Percentiles rank a stretch among this genome's conserved stretches.
Conservation (phyloP, 1,284 basidiomycete genomes). For the Caloboletus firmus region DNA sequence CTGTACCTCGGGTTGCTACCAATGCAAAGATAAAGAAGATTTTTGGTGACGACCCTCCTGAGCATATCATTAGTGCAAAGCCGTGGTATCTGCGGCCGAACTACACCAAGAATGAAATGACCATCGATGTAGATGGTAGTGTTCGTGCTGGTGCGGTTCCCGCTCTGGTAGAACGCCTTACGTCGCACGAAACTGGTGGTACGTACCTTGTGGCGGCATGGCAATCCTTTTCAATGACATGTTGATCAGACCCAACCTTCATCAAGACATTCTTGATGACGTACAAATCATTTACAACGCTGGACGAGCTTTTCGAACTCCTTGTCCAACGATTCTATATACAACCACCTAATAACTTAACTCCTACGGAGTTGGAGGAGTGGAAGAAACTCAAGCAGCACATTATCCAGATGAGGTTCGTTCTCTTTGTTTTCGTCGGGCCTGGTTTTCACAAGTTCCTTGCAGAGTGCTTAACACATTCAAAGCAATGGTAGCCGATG, state of each 20-base stretch:
- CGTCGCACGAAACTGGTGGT: conserved; percentile 86
- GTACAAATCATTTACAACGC: conserved; percentile 91
- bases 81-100: conserved; percentile 88
- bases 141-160: conserved; percentile 87
- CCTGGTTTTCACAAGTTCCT: conserved; percentile 3
- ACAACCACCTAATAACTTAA: conserved; percentile 70
- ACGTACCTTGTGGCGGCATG: conserved; percentile 24
- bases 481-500: conserved; percentile 78
- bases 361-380: conserved; percentile 63
- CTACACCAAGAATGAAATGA: conserved; percentile 77
- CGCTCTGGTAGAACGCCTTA: conserved; percentile 86
- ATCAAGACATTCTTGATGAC: conserved; percentile 96
- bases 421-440: conserved; percentile 4
- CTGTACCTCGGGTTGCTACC: conserved; percentile 33
- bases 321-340: conserved; percentile 85
- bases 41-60: conserved; percentile 70
- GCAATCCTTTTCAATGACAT: background rate
- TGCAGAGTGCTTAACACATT: conserved; percentile 79
- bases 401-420: conserved; percentile 84
- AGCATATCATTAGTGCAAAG: conserved; percentile 53
- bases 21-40: conserved; percentile 69
- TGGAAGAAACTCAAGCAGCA: conserved; percentile 92
- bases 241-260: conserved; percentile 69
- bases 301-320: conserved; percentile 84
- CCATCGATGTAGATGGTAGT: conserved; percentile 79